Evolutionary conservation across 257 asterid species (phyloP).

Genomic region (Knoxia roxburghii): DNA sequence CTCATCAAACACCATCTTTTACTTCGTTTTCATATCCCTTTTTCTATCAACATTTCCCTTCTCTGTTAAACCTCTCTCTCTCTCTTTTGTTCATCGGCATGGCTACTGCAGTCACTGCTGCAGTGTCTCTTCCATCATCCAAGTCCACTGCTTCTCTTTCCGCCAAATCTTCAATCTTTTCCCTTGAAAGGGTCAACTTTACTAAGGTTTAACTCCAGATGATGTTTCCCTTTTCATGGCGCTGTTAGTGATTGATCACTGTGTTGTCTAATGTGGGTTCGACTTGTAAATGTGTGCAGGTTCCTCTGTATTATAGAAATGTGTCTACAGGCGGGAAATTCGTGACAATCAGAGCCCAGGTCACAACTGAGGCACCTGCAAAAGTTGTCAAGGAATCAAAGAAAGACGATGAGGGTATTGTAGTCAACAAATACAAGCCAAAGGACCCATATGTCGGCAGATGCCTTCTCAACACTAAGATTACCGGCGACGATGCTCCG

Average conservation of each 20-base stretch:
- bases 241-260: neutral
- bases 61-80: conserved; percentile 8
- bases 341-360: conserved; percentile 73
- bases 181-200: conserved; percentile 60
- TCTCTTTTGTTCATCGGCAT: conserved; percentile 24
- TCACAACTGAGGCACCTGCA: conserved; percentile 87
- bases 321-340: conserved; percentile 40
- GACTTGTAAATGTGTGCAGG: conserved; percentile 32
- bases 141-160: conserved; percentile 57
- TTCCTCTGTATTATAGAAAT: conserved; percentile 52
- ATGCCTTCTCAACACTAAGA: conserved; percentile 94
- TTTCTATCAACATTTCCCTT: conserved; percentile 11
- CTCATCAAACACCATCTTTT: neutral
- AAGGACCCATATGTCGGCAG: conserved; percentile 80
- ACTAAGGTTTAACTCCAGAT: conserved; percentile 45
- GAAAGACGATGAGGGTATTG: conserved; percentile 83
- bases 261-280: conserved; percentile 2
- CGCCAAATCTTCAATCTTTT: conserved; percentile 47
- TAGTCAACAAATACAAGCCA: conserved; percentile 84
- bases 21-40: neutral
- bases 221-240: neutral
- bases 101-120: conserved; percentile 96
- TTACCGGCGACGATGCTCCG: conserved; percentile 97
- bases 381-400: conserved; percentile 70
- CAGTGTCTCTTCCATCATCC: conserved; percentile 83